A percentile compares a stretch with the other conserved stretches of the same genome.
These are phyloP conservation scores for Nepenthes mirabilis DNA, from an alignment of 148 eudicot genomes.

Conservation along the genomic window DNA sequence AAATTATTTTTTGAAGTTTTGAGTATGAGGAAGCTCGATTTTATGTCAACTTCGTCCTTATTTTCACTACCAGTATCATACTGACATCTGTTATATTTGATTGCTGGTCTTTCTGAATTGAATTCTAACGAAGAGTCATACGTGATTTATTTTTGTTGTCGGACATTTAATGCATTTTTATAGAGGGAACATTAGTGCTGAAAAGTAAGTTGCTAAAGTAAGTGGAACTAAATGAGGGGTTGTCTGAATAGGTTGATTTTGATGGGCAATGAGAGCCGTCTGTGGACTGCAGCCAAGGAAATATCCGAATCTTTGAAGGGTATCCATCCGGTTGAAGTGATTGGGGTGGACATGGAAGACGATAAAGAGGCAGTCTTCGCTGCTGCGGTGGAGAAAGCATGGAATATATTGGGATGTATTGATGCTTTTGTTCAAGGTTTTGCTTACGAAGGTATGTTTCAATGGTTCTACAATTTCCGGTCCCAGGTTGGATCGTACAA, in stretches of 20 bases:
- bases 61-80: too few species aligned
- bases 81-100: too few species aligned
- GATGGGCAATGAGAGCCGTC: conserved; percentile 53
- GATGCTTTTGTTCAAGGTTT: conserved; percentile 72
- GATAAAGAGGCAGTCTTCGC: conserved; percentile 50
- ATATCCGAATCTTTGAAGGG: conserved; percentile 29
- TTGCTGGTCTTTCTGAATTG: too few species aligned
- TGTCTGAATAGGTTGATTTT: conserved; percentile 47
- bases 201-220: not conserved
- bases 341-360: conserved; percentile 70
- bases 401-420: conserved; percentile 38
- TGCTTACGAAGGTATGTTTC: conserved; percentile 61
- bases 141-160: too few species aligned
- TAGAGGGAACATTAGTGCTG: not conserved
- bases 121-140: too few species aligned
- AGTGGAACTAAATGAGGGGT: not conserved
- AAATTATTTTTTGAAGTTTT: too few species aligned
- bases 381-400: conserved; percentile 61
- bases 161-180: too few species aligned
- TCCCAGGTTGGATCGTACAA: too few species aligned
- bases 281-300: conserved; percentile 34
- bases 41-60: too few species aligned
- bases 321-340: conserved; percentile 29
- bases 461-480: too few species aligned
- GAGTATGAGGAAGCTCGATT: too few species aligned